A percentile compares a stretch with the other conserved stretches of the same genome.
Evolutionary conservation across 306 rosid species (phyloP).

Genomic region (Vicia sativa): DNA sequence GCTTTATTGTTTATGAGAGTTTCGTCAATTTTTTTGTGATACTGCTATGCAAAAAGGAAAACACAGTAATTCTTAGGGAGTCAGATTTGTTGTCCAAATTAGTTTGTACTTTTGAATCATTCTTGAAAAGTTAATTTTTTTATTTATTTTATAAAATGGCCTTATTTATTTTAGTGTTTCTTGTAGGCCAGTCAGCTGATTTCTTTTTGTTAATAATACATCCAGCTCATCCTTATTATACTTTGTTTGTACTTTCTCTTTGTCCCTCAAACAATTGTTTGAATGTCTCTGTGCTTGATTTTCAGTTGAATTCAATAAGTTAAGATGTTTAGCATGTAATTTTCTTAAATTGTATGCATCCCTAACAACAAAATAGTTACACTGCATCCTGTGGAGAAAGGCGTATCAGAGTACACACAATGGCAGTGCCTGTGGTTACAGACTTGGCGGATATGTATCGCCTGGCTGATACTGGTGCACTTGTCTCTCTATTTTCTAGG

Average conservation of each 20-base stretch:
- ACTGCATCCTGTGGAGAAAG: slow-evolving; percentile 99
- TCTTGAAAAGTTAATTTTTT: slow-evolving; percentile 15
- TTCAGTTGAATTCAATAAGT: slow-evolving; percentile 32
- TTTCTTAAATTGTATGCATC: slow-evolving; percentile 38
- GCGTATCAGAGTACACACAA: slow-evolving; percentile 95
- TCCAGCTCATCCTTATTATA: slow-evolving; percentile 23
- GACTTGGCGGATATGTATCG: slow-evolving; percentile 90
- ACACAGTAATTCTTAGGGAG: neutral
- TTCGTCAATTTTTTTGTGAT: slow-evolving; percentile 18
- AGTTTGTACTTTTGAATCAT: slow-evolving; percentile 17
- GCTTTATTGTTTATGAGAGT: slow-evolving; percentile 20
- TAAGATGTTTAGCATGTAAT: slow-evolving; percentile 24
- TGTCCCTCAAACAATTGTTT: neutral
- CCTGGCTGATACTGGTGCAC: slow-evolving; percentile 90
- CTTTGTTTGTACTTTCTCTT: slow-evolving; percentile 32
- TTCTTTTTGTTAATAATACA: neutral
- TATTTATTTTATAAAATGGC: neutral
- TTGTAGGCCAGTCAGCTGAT: slow-evolving; percentile 12
- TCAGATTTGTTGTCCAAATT: slow-evolving; percentile 14
- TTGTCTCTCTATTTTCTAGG: slow-evolving; percentile 76
- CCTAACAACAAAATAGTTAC: slow-evolving; percentile 74
- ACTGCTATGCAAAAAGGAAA: slow-evolving; percentile 8
- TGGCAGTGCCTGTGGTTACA: slow-evolving; percentile 88
- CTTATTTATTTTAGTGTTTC: neutral
- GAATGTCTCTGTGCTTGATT: slow-evolving; percentile 27